Evolutionary conservation across 2,329 filamentous ascomycete genomes (phyloP).

Genomic region (Atkinsonella texensis): DNA sequence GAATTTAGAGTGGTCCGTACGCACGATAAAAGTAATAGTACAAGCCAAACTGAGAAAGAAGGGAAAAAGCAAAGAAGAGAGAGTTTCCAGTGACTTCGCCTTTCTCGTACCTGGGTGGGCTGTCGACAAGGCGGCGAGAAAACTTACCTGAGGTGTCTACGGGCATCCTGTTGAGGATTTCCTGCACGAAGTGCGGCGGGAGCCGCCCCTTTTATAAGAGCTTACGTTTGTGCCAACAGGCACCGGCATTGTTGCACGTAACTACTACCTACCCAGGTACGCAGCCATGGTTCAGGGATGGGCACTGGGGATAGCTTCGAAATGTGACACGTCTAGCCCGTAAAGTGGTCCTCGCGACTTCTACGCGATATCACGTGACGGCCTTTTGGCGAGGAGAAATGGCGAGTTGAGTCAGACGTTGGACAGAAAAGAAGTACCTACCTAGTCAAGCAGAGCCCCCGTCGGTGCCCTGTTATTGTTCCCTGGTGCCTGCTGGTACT

Average conservation of each 20-base stretch:
- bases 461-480: no score
- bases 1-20: neutral
- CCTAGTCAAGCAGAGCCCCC: no score
- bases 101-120: neutral
- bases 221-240: neutral
- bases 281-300: neutral
- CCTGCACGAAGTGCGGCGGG: neutral
- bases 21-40: neutral
- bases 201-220: neutral
- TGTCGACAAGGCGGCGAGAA: neutral
- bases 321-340: slow-evolving; percentile 8
- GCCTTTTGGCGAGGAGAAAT: neutral
- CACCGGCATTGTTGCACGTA: neutral
- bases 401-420: neutral
- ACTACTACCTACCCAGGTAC: neutral
- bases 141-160: slow-evolving; percentile 2
- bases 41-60: neutral
- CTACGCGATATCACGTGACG: slow-evolving; percentile 6
- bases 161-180: neutral
- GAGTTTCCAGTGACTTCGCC: neutral
- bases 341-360: neutral
- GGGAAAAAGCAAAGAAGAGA: neutral
- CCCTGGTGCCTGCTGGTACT: no score
- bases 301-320: slow-evolving; percentile 4
- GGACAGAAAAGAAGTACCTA: neutral